Conservation (phyloP, 1,284 basidiomycete genomes). For the Chiua sp. region DNA sequence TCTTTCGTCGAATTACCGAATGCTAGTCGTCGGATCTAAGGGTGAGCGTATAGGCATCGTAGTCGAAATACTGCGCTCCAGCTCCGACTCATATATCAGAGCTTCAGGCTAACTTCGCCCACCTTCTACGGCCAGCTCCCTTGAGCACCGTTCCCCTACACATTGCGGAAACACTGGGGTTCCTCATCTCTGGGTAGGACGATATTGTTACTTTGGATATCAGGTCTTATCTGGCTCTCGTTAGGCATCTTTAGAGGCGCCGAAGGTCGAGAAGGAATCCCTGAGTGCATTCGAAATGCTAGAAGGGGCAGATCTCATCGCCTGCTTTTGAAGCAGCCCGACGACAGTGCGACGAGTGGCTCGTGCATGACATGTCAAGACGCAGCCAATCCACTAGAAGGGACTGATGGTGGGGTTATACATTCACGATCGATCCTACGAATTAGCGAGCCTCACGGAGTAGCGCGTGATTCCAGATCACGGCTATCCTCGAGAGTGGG, state of each 20-base stretch:
- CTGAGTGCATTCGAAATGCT: conserved; percentile 11
- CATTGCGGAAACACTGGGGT: conserved; percentile 18
- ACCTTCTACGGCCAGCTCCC: conserved; percentile 8
- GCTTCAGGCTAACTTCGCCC: background rate
- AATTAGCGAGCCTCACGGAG: too few species aligned
- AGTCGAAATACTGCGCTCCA: conserved; percentile 2
- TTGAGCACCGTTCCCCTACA: background rate
- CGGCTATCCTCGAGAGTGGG: too few species aligned
- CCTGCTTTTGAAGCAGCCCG: background rate
- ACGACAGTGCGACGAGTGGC: background rate
- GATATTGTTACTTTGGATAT: background rate
- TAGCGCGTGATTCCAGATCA: too few species aligned
- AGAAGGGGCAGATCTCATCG: conserved; percentile 2
- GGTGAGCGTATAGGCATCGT: conserved; percentile 10
- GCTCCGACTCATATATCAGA: conserved; percentile 16
- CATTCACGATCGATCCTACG: too few species aligned
- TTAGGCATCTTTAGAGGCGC: conserved; percentile 12
- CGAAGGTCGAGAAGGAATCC: conserved; percentile 9
- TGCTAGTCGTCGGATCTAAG: conserved; percentile 13
- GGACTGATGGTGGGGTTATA: too few species aligned
- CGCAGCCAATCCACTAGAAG: too few species aligned
- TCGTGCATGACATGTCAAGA: background rate
- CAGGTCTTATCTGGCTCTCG: background rate
- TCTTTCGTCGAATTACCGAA: background rate
- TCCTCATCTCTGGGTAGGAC: conserved; percentile 24